Conservation (phyloP, 2,329 filamentous ascomycete species). For the Aspergillus sp. region DNA sequence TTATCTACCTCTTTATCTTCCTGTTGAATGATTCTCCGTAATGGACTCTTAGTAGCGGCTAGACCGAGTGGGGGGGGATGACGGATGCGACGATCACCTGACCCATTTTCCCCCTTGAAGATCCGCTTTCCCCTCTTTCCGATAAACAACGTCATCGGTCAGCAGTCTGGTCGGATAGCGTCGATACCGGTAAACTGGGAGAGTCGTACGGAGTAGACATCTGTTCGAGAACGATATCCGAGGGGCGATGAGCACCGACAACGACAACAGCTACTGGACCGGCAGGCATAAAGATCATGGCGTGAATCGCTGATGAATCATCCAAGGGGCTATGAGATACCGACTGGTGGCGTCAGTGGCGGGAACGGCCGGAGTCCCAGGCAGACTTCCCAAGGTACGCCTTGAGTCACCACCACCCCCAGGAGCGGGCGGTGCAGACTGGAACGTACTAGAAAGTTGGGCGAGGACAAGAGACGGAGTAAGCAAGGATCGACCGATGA, state of each 20-base stretch:
- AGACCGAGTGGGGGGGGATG: conserved; percentile 4
- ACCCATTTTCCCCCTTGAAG: conserved; percentile 9
- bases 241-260: too few relatives aligned
- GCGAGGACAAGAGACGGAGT: conserved; percentile 4
- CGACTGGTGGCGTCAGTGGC: conserved; percentile 27
- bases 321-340: conserved; percentile 5
- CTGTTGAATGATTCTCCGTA: too few relatives aligned
- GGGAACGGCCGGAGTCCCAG: conserved; percentile 16
- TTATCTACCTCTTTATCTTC: too few relatives aligned
- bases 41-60: not conserved
- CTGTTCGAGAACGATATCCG: too few relatives aligned
- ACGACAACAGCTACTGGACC: too few relatives aligned
- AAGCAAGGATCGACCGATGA: conserved; percentile 11
- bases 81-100: conserved; percentile 25
- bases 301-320: not conserved
- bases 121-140: not conserved
- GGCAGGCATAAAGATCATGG: not conserved
- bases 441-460: too few relatives aligned
- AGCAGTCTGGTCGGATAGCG: too few relatives aligned
- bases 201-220: too few relatives aligned
- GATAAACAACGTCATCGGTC: conserved; percentile 16
- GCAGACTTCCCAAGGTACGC: not conserved
- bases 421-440: too few relatives aligned
- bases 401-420: conserved; percentile 9
- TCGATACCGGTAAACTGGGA: too few relatives aligned